These are phyloP conservation scores for Cytospora leucostoma DNA, from an alignment of 2,329 filamentous ascomycete genomes.

Conservation along the genomic window DNA sequence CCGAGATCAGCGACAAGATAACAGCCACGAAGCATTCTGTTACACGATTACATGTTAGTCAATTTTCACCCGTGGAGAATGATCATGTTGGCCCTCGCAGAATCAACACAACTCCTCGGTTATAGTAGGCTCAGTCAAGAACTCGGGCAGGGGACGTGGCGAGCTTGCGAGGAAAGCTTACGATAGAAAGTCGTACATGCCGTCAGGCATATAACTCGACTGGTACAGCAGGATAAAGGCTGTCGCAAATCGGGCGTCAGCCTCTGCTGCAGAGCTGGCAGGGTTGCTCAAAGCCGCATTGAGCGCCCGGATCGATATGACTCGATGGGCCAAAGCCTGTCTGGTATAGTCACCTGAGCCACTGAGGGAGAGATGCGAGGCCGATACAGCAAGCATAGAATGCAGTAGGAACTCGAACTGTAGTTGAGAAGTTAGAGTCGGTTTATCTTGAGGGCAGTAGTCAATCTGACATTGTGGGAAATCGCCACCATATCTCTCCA, in stretches of 20 bases:
- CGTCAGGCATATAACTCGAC: conserved; percentile 42
- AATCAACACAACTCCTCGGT: too few relatives aligned
- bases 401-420: conserved; percentile 46
- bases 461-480: conserved; percentile 39
- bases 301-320: conserved; percentile 41
- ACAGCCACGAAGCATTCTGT: too few relatives aligned
- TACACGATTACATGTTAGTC: too few relatives aligned
- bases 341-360: conserved; percentile 30
- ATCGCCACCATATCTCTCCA: conserved; percentile 43
- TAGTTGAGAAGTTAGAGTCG: not conserved
- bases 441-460: not conserved
- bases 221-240: conserved; percentile 43
- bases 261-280: conserved; percentile 34
- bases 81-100: too few relatives aligned
- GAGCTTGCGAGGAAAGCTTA: too few relatives aligned
- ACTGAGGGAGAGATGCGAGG: conserved; percentile 40
- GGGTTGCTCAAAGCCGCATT: conserved; percentile 38
- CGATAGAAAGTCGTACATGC: conserved; percentile 42
- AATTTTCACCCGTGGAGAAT: too few relatives aligned
- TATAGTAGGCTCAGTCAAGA: too few relatives aligned
- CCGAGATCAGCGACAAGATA: too few relatives aligned
- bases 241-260: conserved; percentile 42
- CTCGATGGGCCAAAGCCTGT: conserved; percentile 40
- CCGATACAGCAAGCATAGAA: conserved; percentile 44
- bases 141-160: too few relatives aligned